Base-by-base conservation (phyloP, 73 alveolate genomes). In the Uronychia binucleata region DNA sequence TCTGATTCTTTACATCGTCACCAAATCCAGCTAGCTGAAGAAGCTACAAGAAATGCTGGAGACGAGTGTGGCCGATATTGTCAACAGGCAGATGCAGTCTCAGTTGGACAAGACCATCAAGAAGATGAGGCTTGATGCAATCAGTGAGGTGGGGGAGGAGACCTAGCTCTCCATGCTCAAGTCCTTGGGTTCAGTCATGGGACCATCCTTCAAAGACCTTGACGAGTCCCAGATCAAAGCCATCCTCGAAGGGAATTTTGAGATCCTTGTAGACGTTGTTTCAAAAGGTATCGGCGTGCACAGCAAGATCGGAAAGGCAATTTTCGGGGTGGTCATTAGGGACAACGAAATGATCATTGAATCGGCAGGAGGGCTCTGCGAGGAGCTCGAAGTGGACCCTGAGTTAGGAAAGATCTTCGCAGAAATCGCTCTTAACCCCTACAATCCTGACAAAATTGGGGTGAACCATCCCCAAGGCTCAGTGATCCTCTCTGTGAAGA, bases 401-500 rank as follows among this genome's bases (percentile, higher is more conserved):
- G 79, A 82, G 32, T 34, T 82, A n/a, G 77, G 30, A 11, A 26
- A 0, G 5, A 74, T 1, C 32, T 1, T 82, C 0, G 76, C 67
- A 1, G 89, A 82, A 29, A 82, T 82, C 77, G 83, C 83, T 30
- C 77, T 74, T 26, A 74, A 82, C 28, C 82, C 30, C 32, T 82
- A 82, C 59, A 82, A 82, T 75, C 89, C 89, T 1, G 83, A 82
- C 58, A 27, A 57, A 33, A 26, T 1, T 28, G 89, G 89, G 33
- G 74, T 82, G n/a, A 82, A 74, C 19, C 5, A 82, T 34, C 83
- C 82, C 0, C 28, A 74, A 31, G 82, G 83, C 8, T n/a, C 83
- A 0, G 29, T 82, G 0, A 82, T 82, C 29, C 33, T 82, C 0
- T 82, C 89, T 0, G 46, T 82, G 28, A 82, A 82, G 83, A 82